Evolutionary conservation across 2,329 filamentous ascomycete species (phyloP).

Genomic region (Cladophialophora psammophila): DNA sequence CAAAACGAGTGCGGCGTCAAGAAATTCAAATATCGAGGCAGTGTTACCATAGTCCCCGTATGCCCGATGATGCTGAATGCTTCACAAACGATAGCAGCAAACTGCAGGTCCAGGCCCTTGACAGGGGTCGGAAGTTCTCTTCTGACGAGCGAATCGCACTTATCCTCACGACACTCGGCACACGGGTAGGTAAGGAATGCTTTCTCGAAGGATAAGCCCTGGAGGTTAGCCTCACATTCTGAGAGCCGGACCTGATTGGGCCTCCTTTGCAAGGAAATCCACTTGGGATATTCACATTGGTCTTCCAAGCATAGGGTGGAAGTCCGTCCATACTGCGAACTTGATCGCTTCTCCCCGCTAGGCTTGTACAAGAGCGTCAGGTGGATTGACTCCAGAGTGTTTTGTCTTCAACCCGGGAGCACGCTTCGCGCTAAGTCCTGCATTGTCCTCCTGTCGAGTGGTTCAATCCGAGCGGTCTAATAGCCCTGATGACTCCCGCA

Average conservation of each 20-base stretch:
- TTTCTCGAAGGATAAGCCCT: background rate
- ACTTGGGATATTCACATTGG: background rate
- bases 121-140: background rate
- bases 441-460: conserved; percentile 9
- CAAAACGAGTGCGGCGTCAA: background rate
- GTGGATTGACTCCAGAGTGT: background rate
- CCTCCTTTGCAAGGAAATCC: background rate
- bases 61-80: conserved; percentile 15
- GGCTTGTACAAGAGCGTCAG: conserved; percentile 9
- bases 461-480: background rate
- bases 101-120: conserved; percentile 7
- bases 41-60: conserved; percentile 13
- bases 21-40: conserved; percentile 16
- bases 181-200: background rate
- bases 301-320: background rate
- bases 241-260: background rate
- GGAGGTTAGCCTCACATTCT: background rate
- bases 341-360: conserved; percentile 1
- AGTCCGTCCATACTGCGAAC: background rate
- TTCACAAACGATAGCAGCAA: conserved; percentile 19
- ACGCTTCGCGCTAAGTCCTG: conserved; percentile 5
- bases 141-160: background rate
- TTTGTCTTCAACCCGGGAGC: background rate
- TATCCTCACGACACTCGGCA: background rate
- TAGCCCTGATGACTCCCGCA: background rate